Base-by-base conservation (phyloP, 805 yeast genomes). In the Zygosaccharomyces kombuchaensis region DNA sequence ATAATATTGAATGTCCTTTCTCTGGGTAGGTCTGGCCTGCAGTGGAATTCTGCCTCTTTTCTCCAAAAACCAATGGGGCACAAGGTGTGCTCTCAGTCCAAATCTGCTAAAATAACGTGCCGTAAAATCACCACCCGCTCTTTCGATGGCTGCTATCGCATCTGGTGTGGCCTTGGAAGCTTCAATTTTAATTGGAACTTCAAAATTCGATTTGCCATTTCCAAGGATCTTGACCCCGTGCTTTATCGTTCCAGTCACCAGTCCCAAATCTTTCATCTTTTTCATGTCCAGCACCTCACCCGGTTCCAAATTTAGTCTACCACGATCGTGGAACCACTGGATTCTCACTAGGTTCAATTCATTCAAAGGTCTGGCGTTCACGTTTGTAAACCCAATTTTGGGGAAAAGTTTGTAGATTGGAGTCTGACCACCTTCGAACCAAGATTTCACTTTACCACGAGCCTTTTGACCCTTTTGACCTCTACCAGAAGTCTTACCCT, bases 391-490 rank as follows among this genome's bases (percentile, higher is more conserved):
- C 7, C 98, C 98, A 49, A 83, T 73, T 63, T 91, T 91, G 55
- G 97, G 96, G 68, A 87, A 81, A 55, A 85, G 71, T 67, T 85
- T 78, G 66, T 81, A 80, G 62, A 84, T 80, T 21, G 97, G 98
- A 1, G 98, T 93, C 66, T 93, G 99, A 65, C 99, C 98, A 80
- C 99, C 99, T 73, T 93, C 99, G 64, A 91, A 88, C 91, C 95
- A 87, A 48, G 84, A 79, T 46, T 89, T 91, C 25, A 91, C 91
- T 34, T 82, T 78, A 31, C 91, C 86, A 69, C 98, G 80, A 9
- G 98, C 96, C 71, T 91, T 91, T 66, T 91, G 98, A 80, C 99
- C 99, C 71, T 93, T 93, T 61, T 87, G 96, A 74, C 99, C 99
- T 66, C 98, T 78, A 40, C 96, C 96, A 6, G 97, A 81, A 3